Conservation (phyloP, 495 filamentous ascomycete genomes). For the Wilcoxina mikolae region DNA sequence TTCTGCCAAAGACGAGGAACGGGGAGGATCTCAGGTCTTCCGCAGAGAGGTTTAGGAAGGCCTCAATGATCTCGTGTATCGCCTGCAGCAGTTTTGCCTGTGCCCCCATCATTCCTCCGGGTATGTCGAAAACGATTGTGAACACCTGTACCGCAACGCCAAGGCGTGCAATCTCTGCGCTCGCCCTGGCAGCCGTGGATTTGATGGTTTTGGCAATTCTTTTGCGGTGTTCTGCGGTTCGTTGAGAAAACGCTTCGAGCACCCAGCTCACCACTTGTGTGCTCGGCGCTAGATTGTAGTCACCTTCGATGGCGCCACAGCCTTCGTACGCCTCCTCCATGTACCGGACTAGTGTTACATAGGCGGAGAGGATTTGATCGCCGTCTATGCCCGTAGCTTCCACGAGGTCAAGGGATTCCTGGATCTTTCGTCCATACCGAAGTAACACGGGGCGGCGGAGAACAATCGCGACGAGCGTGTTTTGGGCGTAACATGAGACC, state of each 20-base stretch:
- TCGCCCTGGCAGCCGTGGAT: background rate
- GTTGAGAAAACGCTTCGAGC: background rate
- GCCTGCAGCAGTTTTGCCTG: background rate
- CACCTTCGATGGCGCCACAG: background rate
- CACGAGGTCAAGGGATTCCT: conserved; percentile 92
- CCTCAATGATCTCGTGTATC: background rate
- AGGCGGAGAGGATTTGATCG: background rate
- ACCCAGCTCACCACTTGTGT: background rate
- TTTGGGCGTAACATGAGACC: background rate
- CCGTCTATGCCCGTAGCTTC: conserved; percentile 52
- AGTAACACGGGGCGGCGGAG: background rate
- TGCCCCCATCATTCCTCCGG: background rate
- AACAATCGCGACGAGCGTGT: background rate
- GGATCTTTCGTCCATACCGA: conserved; percentile 75
- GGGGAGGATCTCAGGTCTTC: background rate
- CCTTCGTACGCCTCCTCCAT: background rate
- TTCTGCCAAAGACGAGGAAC: background rate
- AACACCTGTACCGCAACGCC: background rate
- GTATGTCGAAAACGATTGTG: background rate
- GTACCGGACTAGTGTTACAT: background rate
- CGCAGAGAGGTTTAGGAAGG: background rate
- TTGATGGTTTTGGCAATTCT: background rate
- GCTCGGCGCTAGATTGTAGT: background rate
- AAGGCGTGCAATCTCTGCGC: background rate
- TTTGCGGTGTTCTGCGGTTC: background rate